phyloP scores from a whole-genome alignment of 805 yeast genomes.

The Candida dajiaensis region DNA sequence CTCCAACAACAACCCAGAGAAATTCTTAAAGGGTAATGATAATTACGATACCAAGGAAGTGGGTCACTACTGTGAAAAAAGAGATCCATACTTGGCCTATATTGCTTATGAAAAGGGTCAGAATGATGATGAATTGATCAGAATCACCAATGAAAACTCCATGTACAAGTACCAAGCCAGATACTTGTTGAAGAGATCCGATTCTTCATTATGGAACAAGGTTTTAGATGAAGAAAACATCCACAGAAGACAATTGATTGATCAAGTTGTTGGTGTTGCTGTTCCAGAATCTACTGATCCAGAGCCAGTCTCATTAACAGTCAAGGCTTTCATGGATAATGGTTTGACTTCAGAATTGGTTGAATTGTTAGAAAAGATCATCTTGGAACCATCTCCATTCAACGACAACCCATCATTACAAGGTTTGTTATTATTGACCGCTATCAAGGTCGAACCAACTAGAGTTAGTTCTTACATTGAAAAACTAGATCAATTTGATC shows the following conservation, averaged over 20 bases:
- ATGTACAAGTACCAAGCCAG: slow-evolving; percentile 99
- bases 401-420: slow-evolving; percentile 92
- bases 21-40: slow-evolving; percentile 86
- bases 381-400: slow-evolving; percentile 95
- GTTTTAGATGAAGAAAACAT: slow-evolving; percentile 72
- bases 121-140: slow-evolving; percentile 83
- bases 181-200: slow-evolving; percentile 85
- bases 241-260: slow-evolving; percentile 88
- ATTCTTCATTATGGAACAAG: slow-evolving; percentile 70
- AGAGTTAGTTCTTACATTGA: slow-evolving; percentile 82
- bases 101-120: slow-evolving; percentile 95
- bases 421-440: slow-evolving; percentile 87
- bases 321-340: slow-evolving; percentile 93
- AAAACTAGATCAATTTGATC: slow-evolving; percentile 84
- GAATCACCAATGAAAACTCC: slow-evolving; percentile 91
- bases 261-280: slow-evolving; percentile 92
- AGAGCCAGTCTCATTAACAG: slow-evolving; percentile 89
- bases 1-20: slow-evolving; percentile 95
- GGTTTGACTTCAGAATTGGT: slow-evolving; percentile 89
- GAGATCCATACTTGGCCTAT: slow-evolving; percentile 97
- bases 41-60: slow-evolving; percentile 90
- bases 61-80: slow-evolving; percentile 97
- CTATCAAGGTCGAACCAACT: slow-evolving; percentile 89
- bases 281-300: slow-evolving; percentile 92
- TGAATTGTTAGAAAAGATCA: slow-evolving; percentile 91